Conservation (phyloP, 2,329 filamentous ascomycete genomes). For the Albifimbria verrucaria region DNA sequence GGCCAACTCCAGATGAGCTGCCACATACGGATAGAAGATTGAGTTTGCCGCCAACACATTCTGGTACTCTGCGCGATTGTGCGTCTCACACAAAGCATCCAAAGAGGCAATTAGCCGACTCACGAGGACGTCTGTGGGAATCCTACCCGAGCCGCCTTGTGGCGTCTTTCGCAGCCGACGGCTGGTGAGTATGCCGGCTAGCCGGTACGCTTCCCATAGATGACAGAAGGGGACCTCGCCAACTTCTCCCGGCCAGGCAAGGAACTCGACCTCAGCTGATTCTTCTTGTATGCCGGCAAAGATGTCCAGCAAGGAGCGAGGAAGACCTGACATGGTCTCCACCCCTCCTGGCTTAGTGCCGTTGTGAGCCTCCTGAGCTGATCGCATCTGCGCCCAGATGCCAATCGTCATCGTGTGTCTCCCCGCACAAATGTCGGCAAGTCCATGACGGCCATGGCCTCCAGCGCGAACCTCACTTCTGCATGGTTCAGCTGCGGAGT, state of each 20-base stretch:
- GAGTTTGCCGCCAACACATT: constrained; percentile 19
- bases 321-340: constrained; percentile 22
- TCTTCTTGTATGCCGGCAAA: constrained; percentile 13
- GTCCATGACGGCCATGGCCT: constrained; percentile 17
- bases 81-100: constrained; percentile 18
- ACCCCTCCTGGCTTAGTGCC: constrained; percentile 6
- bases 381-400: constrained; percentile 10
- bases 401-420: constrained; percentile 8
- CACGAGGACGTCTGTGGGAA: constrained; percentile 11
- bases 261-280: constrained; percentile 13
- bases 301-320: constrained; percentile 22
- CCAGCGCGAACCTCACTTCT: constrained; percentile 4
- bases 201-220: constrained; percentile 24
- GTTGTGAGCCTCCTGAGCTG: constrained; percentile 3
- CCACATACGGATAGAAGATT: constrained; percentile 22
- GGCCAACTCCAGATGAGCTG: constrained; percentile 19
- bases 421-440: constrained; percentile 16
- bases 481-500: neutral
- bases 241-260: constrained; percentile 19
- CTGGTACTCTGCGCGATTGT: constrained; percentile 6
- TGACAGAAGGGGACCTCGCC: constrained; percentile 22
- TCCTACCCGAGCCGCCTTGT: neutral
- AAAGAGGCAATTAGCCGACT: constrained; percentile 19
- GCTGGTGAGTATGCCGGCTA: constrained; percentile 18
- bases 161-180: constrained; percentile 11